Base-by-base conservation (phyloP, 2,329 filamentous ascomycete species). In the Stagonosporopsis tanaceti region DNA sequence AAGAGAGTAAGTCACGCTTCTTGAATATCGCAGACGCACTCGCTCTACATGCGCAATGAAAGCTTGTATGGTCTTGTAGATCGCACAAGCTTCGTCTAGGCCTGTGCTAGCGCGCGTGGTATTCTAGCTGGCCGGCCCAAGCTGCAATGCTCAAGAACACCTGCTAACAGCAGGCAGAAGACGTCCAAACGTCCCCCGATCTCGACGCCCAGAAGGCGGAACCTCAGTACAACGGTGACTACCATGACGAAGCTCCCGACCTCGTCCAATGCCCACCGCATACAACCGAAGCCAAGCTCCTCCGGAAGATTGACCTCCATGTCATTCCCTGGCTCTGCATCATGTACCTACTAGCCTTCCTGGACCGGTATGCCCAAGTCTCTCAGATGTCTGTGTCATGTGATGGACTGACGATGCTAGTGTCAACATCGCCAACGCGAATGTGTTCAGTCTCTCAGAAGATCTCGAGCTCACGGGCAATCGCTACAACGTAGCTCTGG, bases 361-460 rank as follows among this genome's bases (percentile, higher is more conserved):
- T 81, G n/a, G 79, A 81, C 53, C 70, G 78, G 74, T 76, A 67
- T 39, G 63, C 28, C 20, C 20, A 20, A 20, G 20, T 20, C 20
- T 20, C 22, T 22, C 3, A 4, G 4, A 47, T 8, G 3, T 7
- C 12, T 17, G 2, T 25, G 15, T 32, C 20, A 12, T 24, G 12
- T n/a, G n/a, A 14, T 9, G 3, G 2, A 24, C 48, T 50, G 20
- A 55, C 50, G 8, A 22, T 3, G 12, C 57, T 42, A 76, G 80
- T 51, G 81, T 84, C 57, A 85, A 85, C 61, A 84, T 85, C 47
- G 73, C 78, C 32, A 85, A 85, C 59, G 82, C 82, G 5, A 81
- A 83, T 56, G 78, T 83, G 22, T 81, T 81, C 53, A 80, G 81
- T 12, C 72, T 85, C 11, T 78, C 78, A 1, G 68, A 71, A 25